These are phyloP conservation scores for Escovopsis weberi DNA, from an alignment of 2,329 filamentous ascomycete species.

Conservation along the genomic window DNA sequence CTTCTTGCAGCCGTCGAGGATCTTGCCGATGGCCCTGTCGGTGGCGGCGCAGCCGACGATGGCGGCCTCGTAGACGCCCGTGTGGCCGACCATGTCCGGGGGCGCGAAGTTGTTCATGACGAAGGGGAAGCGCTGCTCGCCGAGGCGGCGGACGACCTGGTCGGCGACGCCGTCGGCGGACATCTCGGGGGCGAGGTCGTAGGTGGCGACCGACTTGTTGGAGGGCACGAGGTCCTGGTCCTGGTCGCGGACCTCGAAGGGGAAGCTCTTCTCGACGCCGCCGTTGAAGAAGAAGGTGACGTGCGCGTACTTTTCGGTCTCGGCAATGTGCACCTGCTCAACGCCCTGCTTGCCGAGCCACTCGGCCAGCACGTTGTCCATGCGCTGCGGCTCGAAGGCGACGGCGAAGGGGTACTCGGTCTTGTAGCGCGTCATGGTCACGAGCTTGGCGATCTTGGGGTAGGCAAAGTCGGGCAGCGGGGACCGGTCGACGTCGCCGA, in stretches of 20 bases:
- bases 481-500: conserved; percentile 85
- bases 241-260: conserved; percentile 82
- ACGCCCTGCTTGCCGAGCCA: conserved; percentile 82
- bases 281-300: conserved; percentile 99
- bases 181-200: conserved; percentile 93
- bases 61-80: conserved; percentile 90
- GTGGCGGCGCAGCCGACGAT: conserved; percentile 74
- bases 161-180: conserved; percentile 80
- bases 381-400: conserved; percentile 86
- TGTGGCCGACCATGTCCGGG: conserved; percentile 98
- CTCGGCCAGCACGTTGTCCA: conserved; percentile 97
- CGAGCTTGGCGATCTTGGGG: conserved; percentile 70
- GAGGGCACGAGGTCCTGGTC: conserved; percentile 64
- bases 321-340: conserved; percentile 90
- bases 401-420: conserved; percentile 81
- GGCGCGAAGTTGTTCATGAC: conserved; percentile 99
- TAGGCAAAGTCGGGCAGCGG: conserved; percentile 84
- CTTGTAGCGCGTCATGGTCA: conserved; percentile 99
- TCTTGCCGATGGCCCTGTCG: conserved; percentile 83
- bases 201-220: conserved; percentile 80
- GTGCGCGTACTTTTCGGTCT: conserved; percentile 99
- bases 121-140: conserved; percentile 78
- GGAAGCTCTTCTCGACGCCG: conserved; percentile 91
- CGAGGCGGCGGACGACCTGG: conserved; percentile 77
- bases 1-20: conserved; percentile 89